Evolutionary conservation across 2,329 filamentous ascomycete species (phyloP).

Genomic region (Bipolaris cookei): DNA sequence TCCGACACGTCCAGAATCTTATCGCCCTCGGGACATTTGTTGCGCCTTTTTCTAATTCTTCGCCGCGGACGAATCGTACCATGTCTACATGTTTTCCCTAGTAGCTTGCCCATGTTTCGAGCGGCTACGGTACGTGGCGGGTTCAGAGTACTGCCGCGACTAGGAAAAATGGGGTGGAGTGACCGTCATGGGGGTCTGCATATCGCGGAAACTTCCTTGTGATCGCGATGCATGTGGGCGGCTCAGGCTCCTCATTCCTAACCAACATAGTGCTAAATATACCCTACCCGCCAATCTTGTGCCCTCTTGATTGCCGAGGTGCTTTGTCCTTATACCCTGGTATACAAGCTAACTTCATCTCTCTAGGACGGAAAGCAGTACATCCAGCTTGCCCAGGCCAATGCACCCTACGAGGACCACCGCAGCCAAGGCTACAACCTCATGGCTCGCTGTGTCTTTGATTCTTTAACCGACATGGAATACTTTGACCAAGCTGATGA

Average conservation of each 20-base stretch:
- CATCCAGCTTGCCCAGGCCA: conserved; percentile 65
- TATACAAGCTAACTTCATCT: conserved; percentile 17
- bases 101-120: conserved; percentile 12
- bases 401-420: conserved; percentile 62
- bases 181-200: conserved; percentile 17
- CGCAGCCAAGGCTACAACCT: conserved; percentile 71
- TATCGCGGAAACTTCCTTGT: conserved; percentile 2
- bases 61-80: conserved; percentile 1
- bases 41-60: background rate
- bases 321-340: background rate
- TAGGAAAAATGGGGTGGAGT: conserved; percentile 16
- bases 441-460: conserved; percentile 68
- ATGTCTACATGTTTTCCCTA: background rate
- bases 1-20: conserved; percentile 18
- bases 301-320: conserved; percentile 2
- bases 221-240: conserved; percentile 9
- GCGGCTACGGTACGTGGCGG: conserved; percentile 10
- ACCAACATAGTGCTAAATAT: background rate
- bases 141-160: conserved; percentile 8
- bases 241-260: background rate
- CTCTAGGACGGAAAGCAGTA: conserved; percentile 72
- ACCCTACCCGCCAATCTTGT: background rate
- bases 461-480: conserved; percentile 69
- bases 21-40: conserved; percentile 16
- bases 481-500: conserved; percentile 70